Base-by-base conservation (phyloP, 352 stramenopile species). In the Sclerospora graminicola region DNA sequence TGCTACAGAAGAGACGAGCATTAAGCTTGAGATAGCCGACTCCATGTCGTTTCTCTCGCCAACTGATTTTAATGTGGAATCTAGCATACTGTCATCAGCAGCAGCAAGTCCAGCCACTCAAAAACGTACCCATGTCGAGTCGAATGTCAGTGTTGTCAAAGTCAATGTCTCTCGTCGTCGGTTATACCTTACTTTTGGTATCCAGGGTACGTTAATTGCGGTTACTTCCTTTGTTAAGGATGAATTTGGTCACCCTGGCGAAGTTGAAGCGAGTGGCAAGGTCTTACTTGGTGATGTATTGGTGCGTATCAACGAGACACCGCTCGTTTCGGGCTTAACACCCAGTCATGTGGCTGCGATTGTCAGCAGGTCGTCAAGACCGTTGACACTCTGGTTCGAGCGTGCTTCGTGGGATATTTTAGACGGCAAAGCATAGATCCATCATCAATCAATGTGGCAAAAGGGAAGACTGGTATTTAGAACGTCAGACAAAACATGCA, bases 251-350 rank as follows among this genome's bases (percentile, higher is more conserved):
- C 44, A 65, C 15, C 26, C 32, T 8, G 78, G 78, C 6, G 78
- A 90, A 48, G 72, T 90, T 21, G 75, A 90, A 46, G 39, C 57
- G 21, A 86, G 74, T 39, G 75, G 78, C 24, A 76, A 71, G 29
- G 78, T 89, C 14, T 58, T 84, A 15, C 18, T 70, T 8, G 76
- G 76, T 4, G 77, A 89, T 31, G 51, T 82, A 8, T 58, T 90
- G 37, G 45, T 86, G 9, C 73, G 63, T 19, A 56, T 90, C 19
- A 80, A 78, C 26, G 30, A 57, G 8, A 51, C 43, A 6, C 24
- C 44, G 1, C 52, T 84, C 36, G 13, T 14, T 1, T 31, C 53
- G 0, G 48, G 43, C 8, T 66, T 63, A 57, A 54, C 61, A 2
- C 66, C 74, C 0, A 49, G 37, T 10, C 37, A 79, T 16, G 48